Evolutionary conservation across 2,329 filamentous ascomycete genomes (phyloP).

Genomic region (Fusarium solani-melongenae): DNA sequence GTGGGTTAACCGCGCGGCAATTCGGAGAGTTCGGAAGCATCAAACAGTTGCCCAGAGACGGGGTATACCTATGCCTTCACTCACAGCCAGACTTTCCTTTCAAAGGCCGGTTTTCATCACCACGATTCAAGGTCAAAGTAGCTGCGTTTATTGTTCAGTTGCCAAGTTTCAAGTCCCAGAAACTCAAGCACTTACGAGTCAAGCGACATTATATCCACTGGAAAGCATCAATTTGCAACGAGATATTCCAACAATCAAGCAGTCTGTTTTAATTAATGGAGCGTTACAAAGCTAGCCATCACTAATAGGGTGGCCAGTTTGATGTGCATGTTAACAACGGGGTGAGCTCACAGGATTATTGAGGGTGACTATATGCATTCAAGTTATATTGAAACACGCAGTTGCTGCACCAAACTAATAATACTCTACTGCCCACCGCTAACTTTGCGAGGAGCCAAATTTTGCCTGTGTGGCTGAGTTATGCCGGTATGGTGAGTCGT

Average conservation of each 20-base stretch:
- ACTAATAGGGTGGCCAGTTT: background rate
- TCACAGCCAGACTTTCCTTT: background rate
- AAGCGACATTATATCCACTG: background rate
- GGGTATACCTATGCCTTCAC: background rate
- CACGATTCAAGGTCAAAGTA: background rate
- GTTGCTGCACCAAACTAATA: background rate
- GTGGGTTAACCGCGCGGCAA: conserved; percentile 6
- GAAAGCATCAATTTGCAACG: background rate
- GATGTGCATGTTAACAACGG: background rate
- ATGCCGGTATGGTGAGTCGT: background rate
- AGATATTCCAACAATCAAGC: background rate
- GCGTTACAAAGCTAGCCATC: background rate
- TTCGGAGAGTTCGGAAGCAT: background rate
- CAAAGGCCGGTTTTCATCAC: background rate
- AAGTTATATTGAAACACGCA: background rate
- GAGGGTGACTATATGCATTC: background rate
- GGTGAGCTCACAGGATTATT: background rate
- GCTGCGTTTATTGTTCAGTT: background rate
- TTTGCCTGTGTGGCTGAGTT: background rate
- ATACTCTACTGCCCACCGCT: background rate
- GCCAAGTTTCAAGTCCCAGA: background rate
- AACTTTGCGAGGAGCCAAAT: background rate
- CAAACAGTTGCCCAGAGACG: background rate
- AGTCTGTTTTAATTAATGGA: background rate
- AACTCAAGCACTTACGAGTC: background rate